These are phyloP conservation scores for Dictyostelium firmibasis DNA, from an alignment of 78 protist species.

Conservation along the genomic window DNA sequence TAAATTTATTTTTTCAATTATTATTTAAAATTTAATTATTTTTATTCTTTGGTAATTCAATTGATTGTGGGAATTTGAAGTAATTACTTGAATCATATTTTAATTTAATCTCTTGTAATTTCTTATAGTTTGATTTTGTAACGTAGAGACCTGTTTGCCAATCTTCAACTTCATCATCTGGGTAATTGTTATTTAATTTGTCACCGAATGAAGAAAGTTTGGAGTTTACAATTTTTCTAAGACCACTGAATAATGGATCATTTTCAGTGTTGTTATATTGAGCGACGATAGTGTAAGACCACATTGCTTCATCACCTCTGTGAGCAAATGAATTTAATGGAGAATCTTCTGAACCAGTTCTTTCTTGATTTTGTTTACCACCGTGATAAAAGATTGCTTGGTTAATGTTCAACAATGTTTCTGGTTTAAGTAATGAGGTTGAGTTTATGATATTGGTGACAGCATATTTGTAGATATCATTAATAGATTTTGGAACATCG, in stretches of 20 bases:
- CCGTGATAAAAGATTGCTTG: not conserved
- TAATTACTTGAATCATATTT: conserved; percentile 27
- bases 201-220: not conserved
- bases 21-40: not conserved
- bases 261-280: not conserved
- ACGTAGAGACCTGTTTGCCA: not conserved
- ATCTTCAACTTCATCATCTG: not conserved
- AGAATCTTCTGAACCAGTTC: not conserved
- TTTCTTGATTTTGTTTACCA: not conserved
- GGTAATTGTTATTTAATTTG: not conserved
- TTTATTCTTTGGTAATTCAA: not conserved
- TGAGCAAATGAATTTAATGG: not conserved
- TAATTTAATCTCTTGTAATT: not conserved
- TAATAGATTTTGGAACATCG: not conserved
- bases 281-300: not conserved
- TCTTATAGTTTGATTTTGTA: not conserved
- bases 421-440: not conserved
- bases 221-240: not conserved
- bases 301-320: not conserved
- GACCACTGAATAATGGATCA: not conserved
- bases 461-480: not conserved
- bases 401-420: not conserved
- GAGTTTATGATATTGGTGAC: not conserved
- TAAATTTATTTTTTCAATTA: no score
- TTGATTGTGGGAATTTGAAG: conserved; percentile 3